These are phyloP conservation scores for Bipolaris cookei DNA, from an alignment of 2,329 filamentous ascomycete genomes.

Conservation along the genomic window DNA sequence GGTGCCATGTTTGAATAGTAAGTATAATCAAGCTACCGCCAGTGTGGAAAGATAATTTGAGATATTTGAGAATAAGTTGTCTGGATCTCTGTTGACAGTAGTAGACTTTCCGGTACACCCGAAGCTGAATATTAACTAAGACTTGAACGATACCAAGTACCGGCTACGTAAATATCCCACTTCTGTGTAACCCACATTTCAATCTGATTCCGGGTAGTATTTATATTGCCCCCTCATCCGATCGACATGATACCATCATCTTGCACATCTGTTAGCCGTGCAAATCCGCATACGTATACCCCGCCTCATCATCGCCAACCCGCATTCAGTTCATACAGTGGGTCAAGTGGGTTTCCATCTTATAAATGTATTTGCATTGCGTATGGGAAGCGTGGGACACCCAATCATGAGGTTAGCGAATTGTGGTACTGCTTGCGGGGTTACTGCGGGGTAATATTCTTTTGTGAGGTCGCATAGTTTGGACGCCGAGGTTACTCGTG, in stretches of 20 bases:
- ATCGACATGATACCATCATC: too few species aligned
- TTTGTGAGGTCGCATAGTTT: neutral
- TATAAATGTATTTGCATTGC: too few species aligned
- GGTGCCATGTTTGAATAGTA: constrained; percentile 47
- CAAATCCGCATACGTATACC: neutral
- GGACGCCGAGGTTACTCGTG: neutral
- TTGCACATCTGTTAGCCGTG: neutral
- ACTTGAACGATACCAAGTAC: too few species aligned
- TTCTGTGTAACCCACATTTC: too few species aligned
- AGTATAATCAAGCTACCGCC: neutral
- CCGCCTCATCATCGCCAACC: neutral
- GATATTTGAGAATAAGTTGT: neutral
- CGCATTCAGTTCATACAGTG: neutral
- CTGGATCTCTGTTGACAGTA: neutral
- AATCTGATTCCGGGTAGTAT: too few species aligned
- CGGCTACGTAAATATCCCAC: too few species aligned
- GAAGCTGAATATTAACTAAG: too few species aligned
- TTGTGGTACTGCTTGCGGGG: neutral
- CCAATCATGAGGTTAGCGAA: neutral
- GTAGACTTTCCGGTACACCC: too few species aligned
- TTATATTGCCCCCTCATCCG: too few species aligned
- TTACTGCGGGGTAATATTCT: neutral
- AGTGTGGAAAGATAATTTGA: neutral
- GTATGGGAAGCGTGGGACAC: neutral
- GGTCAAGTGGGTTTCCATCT: neutral